Evolutionary conservation across 305 asterid species (phyloP), one percentile per base, ranked within the genome.

Genomic region (Rubia balearica): DNA sequence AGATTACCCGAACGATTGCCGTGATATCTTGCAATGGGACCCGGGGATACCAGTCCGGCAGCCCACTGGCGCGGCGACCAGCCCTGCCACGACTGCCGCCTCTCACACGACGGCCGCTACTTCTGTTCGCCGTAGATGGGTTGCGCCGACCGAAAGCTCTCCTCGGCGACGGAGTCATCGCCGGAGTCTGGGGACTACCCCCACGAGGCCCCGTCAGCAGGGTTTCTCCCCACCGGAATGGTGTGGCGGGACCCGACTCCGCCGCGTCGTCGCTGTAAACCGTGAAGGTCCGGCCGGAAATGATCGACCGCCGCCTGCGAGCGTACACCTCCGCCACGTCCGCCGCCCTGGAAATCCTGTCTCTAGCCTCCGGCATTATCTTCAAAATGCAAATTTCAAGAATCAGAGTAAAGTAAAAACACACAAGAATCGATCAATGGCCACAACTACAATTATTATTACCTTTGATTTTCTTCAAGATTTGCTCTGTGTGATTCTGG

Each of bases 41-140:
- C 75, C 97, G 88, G 6, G 92, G 96, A 70, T 88, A 88, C 97
- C 97, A 90, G 64, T 76, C 59, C 36, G 96, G 96, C 77, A 90
- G 79, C 40, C 76, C 76, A 69, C 77, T 75, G 7, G 77, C 78
- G 14, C 69, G 63, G 49, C 65, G 77, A 51, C 22, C 9, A 0
- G 57, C 77, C 53, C 78, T 69, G 71, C 78, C 74, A 40, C 78
- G 78, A 69, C 78, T 70, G 60, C 78, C 74, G 4, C 81, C 87
- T 24, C 19, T 48, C 6, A 48, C 0, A 13, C 79, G 86, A 9
- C 69, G 77, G 57, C 82, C 76, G 65, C 85, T 81, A 45, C 84
- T 80, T 67, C 81, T 68, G 42, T 76, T 70, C 68, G 76, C 77
- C 27, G 83, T 84, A 56, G 76, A 69, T 53, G 62, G 30, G 63